Conservation (phyloP, 2,329 filamentous ascomycete species). For the Aspergillus unguis region DNA sequence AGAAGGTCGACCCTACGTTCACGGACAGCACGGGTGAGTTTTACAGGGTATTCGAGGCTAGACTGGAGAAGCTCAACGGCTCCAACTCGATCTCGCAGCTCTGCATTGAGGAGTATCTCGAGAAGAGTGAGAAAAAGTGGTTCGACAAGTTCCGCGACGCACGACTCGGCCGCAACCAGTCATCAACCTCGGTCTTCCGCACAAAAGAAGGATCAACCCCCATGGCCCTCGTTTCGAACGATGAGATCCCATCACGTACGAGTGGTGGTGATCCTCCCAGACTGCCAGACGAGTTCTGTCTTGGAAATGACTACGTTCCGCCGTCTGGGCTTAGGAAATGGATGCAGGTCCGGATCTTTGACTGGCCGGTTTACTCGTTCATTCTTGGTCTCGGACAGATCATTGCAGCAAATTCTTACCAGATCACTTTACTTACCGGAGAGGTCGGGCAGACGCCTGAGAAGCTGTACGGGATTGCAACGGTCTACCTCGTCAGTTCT, state of each 20-base stretch:
- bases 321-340: slow-evolving; percentile 55
- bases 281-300: slow-evolving; percentile 53
- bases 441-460: slow-evolving; percentile 57
- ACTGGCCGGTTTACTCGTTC: slow-evolving; percentile 63
- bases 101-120: slow-evolving; percentile 64
- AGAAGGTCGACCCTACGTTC: slow-evolving; percentile 66
- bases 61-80: slow-evolving; percentile 54
- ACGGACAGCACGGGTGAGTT: slow-evolving; percentile 63
- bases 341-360: slow-evolving; percentile 57
- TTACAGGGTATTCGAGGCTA: slow-evolving; percentile 57
- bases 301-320: slow-evolving; percentile 55
- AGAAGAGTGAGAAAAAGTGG: slow-evolving; percentile 66
- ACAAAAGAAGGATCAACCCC: slow-evolving; percentile 34
- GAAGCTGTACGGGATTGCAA: slow-evolving; percentile 60
- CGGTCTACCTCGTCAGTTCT: slow-evolving; percentile 57
- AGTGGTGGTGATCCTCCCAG: slow-evolving; percentile 36
- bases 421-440: slow-evolving; percentile 65
- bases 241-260: slow-evolving; percentile 33
- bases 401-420: slow-evolving; percentile 64
- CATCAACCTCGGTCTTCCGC: slow-evolving; percentile 34
- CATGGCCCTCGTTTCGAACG: slow-evolving; percentile 42
- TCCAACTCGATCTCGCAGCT: slow-evolving; percentile 57
- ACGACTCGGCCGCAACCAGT: slow-evolving; percentile 53
- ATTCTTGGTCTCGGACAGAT: slow-evolving; percentile 62
- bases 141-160: slow-evolving; percentile 58